These are phyloP conservation scores for Pythium grandisporangium DNA, from an alignment of 352 stramenopile genomes.

Conservation along the genomic window DNA sequence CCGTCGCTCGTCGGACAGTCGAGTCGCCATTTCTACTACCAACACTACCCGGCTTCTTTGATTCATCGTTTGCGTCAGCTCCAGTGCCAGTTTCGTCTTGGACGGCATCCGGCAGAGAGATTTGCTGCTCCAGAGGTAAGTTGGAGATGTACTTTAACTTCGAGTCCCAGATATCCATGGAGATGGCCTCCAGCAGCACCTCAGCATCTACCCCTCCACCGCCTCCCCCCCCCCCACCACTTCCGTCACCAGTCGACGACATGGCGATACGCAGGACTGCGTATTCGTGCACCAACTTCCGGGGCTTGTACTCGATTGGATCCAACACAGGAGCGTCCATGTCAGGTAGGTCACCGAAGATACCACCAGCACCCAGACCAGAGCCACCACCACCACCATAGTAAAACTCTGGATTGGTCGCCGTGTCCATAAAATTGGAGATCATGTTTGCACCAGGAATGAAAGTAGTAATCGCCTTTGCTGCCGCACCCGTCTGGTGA, in stretches of 20 bases:
- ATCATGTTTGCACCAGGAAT: slow-evolving; percentile 63
- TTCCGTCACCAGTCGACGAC: slow-evolving; percentile 56
- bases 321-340: slow-evolving; percentile 51
- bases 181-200: slow-evolving; percentile 78
- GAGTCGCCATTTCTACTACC: no score
- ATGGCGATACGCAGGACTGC: slow-evolving; percentile 75
- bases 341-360: slow-evolving; percentile 58
- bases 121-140: slow-evolving; percentile 49
- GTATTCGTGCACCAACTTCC: slow-evolving; percentile 33
- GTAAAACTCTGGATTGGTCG: slow-evolving; percentile 41
- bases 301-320: slow-evolving; percentile 24
- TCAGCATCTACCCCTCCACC: slow-evolving; percentile 62
- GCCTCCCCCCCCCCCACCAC: no score
- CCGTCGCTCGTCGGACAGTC: no score
- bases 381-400: no score
- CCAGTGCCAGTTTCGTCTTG: slow-evolving; percentile 11
- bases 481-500: slow-evolving; percentile 43
- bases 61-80: slow-evolving; percentile 1
- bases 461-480: slow-evolving; percentile 66
- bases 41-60: no score
- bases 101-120: slow-evolving; percentile 33
- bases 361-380: no score
- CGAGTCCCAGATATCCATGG: slow-evolving; percentile 79
- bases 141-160: slow-evolving; percentile 82
- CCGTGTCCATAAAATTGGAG: slow-evolving; percentile 65